Conservation (phyloP, 495 filamentous ascomycete species). For the Coniosporium apollinis region DNA sequence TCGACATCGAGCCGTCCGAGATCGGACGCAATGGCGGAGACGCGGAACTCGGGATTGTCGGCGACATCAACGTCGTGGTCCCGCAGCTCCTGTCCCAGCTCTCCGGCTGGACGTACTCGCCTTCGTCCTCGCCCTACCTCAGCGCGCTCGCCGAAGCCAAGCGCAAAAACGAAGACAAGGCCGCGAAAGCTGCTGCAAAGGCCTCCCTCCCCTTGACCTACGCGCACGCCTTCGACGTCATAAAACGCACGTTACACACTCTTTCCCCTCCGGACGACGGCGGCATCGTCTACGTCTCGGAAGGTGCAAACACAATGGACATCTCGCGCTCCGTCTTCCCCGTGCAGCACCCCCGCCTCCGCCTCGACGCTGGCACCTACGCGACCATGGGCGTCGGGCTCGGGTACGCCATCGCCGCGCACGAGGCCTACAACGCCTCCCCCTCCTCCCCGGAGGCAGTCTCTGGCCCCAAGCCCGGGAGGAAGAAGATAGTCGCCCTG, state of each 20-base stretch:
- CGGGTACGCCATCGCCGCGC: slow-evolving; percentile 46
- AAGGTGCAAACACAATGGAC: slow-evolving; percentile 55
- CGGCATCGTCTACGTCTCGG: slow-evolving; percentile 42
- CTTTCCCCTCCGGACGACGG: slow-evolving; percentile 29
- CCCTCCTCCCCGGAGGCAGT: slow-evolving; percentile 3
- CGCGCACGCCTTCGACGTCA: slow-evolving; percentile 36
- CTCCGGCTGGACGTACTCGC: slow-evolving; percentile 27
- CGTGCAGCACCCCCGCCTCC: slow-evolving; percentile 38
- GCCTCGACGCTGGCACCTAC: slow-evolving; percentile 47
- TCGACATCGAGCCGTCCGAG: slow-evolving; percentile 42
- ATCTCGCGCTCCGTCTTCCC: slow-evolving; percentile 45
- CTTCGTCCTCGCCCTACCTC: slow-evolving; percentile 20
- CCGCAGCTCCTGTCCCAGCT: slow-evolving; percentile 29
- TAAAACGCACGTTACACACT: slow-evolving; percentile 31
- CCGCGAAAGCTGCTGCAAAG: slow-evolving; percentile 23
- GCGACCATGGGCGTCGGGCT: slow-evolving; percentile 55
- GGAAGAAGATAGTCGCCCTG: slow-evolving; percentile 43
- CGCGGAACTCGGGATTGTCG: slow-evolving; percentile 31
- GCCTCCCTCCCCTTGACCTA: slow-evolving; percentile 34
- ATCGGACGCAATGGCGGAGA: slow-evolving; percentile 34
- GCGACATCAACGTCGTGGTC: slow-evolving; percentile 37
- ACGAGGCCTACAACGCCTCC: slow-evolving; percentile 39
- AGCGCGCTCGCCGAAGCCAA: slow-evolving; percentile 24
- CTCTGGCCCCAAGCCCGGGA: slow-evolving; percentile 8
- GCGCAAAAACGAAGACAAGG: slow-evolving; percentile 33